A percentile compares a stretch with the other conserved stretches of the same genome.
Conservation (phyloP, 129 eudicot species). For the Cynara cardunculus region DNA sequence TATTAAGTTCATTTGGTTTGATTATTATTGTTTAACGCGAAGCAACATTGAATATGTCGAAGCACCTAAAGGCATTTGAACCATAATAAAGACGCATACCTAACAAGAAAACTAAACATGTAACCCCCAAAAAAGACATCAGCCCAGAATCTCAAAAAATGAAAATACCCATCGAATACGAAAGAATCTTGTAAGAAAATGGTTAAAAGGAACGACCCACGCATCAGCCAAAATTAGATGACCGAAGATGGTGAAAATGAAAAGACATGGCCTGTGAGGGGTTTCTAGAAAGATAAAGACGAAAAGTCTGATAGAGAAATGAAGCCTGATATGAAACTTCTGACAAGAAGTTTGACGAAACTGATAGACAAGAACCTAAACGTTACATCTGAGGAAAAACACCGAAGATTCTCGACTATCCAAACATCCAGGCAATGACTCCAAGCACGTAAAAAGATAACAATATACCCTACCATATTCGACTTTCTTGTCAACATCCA, state of each 20-base stretch:
- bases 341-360: neutral
- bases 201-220: neutral
- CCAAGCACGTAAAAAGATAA: neutral
- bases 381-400: neutral
- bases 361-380: neutral
- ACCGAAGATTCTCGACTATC: neutral
- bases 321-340: neutral
- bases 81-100: neutral
- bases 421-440: neutral
- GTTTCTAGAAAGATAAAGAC: neutral
- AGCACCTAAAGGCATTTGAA: neutral
- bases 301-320: neutral
- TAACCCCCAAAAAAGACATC: neutral
- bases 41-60: neutral
- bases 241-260: neutral
- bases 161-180: neutral
- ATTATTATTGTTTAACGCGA: too few relatives aligned
- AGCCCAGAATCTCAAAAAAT: neutral
- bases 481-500: neutral
- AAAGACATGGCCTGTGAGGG: neutral
- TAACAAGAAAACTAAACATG: neutral
- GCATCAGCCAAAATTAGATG: neutral
- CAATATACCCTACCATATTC: constrained; percentile 2
- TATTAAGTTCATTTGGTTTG: neutral
- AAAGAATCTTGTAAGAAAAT: neutral